Base-by-base conservation (phyloP, 768 basidiomycete species). In the Coprinellus micaceus region DNA sequence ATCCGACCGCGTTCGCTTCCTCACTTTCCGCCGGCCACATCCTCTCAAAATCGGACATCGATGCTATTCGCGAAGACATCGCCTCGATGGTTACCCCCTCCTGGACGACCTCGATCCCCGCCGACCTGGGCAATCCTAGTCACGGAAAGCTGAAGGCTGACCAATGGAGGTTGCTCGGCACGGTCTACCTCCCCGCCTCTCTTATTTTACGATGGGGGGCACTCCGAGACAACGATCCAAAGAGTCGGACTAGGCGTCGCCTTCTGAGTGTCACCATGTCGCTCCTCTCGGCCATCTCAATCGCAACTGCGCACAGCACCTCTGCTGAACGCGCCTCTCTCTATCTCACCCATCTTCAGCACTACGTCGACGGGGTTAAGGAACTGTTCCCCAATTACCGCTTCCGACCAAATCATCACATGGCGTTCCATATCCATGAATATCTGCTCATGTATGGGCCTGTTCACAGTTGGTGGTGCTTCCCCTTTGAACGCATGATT, bases 391-490 rank as follows among this genome's bases (percentile, higher is more conserved):
- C 68, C 2, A 59, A 65, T 10, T 63, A 63, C 12, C 49, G 37
- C 0, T 54, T 75, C 17, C 47, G 57, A 3, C 67, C 72, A 1
- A 76, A 75, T 46, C 71, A 78, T 11, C 79, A 79, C 54, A 56
- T 75, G 24, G 58, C 73, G 0, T 58, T 81, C 26, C 77, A 80
- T 60, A 53, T 77, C 17, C 59, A 56, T 0, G 56, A 71, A 24
- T 65, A 64, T 41, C 60, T 80, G 2, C 47, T 41, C 1, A 53
- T 60, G 0, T 74, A 67, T 61, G 74, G 77, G 0, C 74, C 76
- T 3, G 64, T 65, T 12, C 73, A 70, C 46, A 59, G 63, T 6
- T 77, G 74, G 74, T 63, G 70, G 52, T 64, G 66, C 17, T 76
- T 69, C 40, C 66, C 69, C 0, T 74, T 75, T 48, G 73, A 77